Base-by-base conservation (phyloP, 768 basidiomycete genomes). In the Pisolithus tinctorius region DNA sequence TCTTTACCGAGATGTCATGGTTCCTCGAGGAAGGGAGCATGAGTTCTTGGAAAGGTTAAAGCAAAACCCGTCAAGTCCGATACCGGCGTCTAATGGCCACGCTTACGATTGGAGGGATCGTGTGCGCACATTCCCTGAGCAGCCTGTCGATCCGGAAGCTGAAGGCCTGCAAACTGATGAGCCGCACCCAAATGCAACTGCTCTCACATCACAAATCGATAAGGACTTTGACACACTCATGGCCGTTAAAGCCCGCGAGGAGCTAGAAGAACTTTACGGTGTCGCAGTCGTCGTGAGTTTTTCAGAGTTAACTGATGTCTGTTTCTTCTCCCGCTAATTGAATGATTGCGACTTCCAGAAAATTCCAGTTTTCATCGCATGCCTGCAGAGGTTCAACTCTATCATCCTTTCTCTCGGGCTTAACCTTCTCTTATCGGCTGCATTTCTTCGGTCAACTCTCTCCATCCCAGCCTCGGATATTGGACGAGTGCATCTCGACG, bases 211-310 rank as follows among this genome's bases (percentile, higher is more conserved):
- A 36, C 79, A 78, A 50, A 74, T 87, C 30, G 83, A 88, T 52
- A 70, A 74, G 39, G 85, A 89, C 62, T 69, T 91, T 31, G 82
- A 88, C 26, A 72, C 79, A 61, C 67, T 92, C 23, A 63, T 88
- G 38, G 70, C 74, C 2, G 64, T 88, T 48, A 84, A 83, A 59
- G 75, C 73, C 17, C 71, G 88, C 39, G 83, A 87, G 61, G 90
- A 92, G 52, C 66, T 93, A 37, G 89, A 91, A 62, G 80, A 82
- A 45, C 74, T 89, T 5, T 91, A 88, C 59, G 89, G 89, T 1
- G 66, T 86, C n/a, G 85, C 90, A 3, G 74, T 85, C 37, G 81
- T 92, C 43, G 87, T 89, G 65, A 56, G 84, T 81, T 10, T n/a
- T 20, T 47, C 20, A 48, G 23, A 27, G 26, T 11, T 41, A 39